Percentiles rank a stretch among this genome's conserved stretches.
Evolutionary conservation across 2,329 filamentous ascomycete species (phyloP).

Genomic region (Calycina herbarum): DNA sequence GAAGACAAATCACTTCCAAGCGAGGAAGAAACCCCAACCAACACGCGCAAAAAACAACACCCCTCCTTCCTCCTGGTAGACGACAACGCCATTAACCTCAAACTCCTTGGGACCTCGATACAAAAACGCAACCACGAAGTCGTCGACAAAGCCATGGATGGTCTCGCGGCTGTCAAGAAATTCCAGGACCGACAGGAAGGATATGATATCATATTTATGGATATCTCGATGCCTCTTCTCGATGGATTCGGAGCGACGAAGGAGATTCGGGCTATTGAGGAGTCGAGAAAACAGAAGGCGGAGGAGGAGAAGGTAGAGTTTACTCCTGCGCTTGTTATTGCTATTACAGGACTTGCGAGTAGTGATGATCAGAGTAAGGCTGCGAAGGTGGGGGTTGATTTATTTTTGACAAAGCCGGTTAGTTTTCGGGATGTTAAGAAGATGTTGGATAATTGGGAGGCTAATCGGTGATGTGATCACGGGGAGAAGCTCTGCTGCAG

Average conservation of each 20-base stretch:
- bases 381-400: slow-evolving; percentile 38
- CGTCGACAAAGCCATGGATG: slow-evolving; percentile 46
- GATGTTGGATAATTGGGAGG: slow-evolving; percentile 41
- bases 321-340: slow-evolving; percentile 40
- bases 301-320: slow-evolving; percentile 14
- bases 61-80: slow-evolving; percentile 42
- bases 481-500: too few species aligned
- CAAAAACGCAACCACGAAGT: slow-evolving; percentile 42
- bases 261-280: slow-evolving; percentile 50
- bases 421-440: slow-evolving; percentile 43
- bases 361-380: slow-evolving; percentile 40
- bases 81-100: slow-evolving; percentile 45
- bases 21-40: background rate
- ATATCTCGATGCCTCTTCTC: slow-evolving; percentile 56
- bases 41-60: background rate
- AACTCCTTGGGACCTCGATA: slow-evolving; percentile 42
- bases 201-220: slow-evolving; percentile 49
- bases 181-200: slow-evolving; percentile 40
- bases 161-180: slow-evolving; percentile 48
- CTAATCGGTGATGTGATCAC: slow-evolving; percentile 31
- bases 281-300: slow-evolving; percentile 27
- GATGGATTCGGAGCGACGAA: slow-evolving; percentile 51
- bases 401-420: slow-evolving; percentile 44
- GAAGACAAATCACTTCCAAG: background rate
- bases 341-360: slow-evolving; percentile 41